Evolutionary conservation across 2,329 filamentous ascomycete species (phyloP), one percentile per base, ranked within the genome.

Genomic region (Colletotrichum sp.): DNA sequence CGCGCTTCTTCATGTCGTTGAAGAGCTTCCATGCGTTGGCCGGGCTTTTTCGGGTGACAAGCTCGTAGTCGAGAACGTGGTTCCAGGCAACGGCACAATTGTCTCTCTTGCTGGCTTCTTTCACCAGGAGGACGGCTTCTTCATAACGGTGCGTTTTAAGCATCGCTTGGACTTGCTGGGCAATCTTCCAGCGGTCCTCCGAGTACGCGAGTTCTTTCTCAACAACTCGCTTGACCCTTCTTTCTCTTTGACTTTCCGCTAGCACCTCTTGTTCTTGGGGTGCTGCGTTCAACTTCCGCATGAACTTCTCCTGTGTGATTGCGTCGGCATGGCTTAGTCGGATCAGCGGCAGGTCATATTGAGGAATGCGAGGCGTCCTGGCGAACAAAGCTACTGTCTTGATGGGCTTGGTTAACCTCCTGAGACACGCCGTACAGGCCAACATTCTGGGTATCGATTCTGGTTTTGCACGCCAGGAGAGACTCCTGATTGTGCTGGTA

Each of bases 1-100:
- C 93, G 77, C 96, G 91, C 86, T 99, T 99, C 87, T 99, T 99
- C 96, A 99, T 99, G 94, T 95, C 96, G 83, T 98, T 98, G 86
- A 93, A 98, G n/a, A 95, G 87, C 85, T 94, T 96, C 73, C 98
- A 85, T 21, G 94, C 96, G 24, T 88, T 86, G 75, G 89, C 88
- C 39, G 95, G 84, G 67, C 89, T 89, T 52, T 74, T 75, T 57
- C 91, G 87, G 28, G 92, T 87, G 57, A 89, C 85, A 83, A 98
- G 86, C 77, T 92, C 88, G 83, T 95, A 92, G 73, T 93, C 90
- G 72, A 99, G 93, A 60, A 98, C 84, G 81, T 94, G 91, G 84
- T 99, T 99, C 96, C 96, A 99, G 74, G 94, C 93, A 74, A 98
- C 96, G 6, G 91, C 87, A 78, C 94, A 92, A 74, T 92, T 86